These are phyloP conservation scores for Lithocarpus polystachyus DNA, from an alignment of 306 rosid genomes.

Conservation along the genomic window DNA sequence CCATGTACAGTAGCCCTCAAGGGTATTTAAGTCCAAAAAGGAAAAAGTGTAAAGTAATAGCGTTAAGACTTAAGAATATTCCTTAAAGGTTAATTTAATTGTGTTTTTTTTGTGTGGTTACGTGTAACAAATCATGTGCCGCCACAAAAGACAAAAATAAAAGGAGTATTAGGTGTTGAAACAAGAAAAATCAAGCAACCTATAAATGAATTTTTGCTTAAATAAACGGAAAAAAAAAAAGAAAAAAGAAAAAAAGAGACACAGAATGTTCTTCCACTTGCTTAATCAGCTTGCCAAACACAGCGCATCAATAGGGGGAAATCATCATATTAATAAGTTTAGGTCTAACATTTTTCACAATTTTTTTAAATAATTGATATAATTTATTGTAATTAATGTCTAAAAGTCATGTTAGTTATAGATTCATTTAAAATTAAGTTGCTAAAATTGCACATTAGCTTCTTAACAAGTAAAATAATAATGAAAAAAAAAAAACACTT, in stretches of 20 bases:
- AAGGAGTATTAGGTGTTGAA: slow-evolving; percentile 15
- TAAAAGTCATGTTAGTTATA: no score
- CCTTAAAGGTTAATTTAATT: slow-evolving; percentile 3
- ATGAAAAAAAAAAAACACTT: no score
- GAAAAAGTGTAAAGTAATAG: neutral
- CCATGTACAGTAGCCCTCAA: neutral
- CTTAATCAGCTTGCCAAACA: neutral
- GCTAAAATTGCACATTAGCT: no score
- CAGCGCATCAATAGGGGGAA: slow-evolving; percentile 1
- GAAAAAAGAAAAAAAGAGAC: neutral
- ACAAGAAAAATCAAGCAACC: neutral
- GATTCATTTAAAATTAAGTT: no score
- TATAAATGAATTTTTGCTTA: neutral
- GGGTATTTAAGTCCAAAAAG: slow-evolving; percentile 29
- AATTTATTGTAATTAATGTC: no score
- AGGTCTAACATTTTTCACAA: no score
- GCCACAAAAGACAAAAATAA: neutral
- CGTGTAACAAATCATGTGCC: neutral
- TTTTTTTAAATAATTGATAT: no score
- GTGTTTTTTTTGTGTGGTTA: neutral
- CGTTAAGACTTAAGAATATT: neutral
- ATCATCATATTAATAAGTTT: no score
- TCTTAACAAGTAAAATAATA: no score
- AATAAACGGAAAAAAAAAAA: neutral
- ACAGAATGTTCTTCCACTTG: neutral